Evolutionary conservation across 1,284 basidiomycete species (phyloP), one percentile per base, ranked within the genome.

Genomic region (Fistulina hepatica): DNA sequence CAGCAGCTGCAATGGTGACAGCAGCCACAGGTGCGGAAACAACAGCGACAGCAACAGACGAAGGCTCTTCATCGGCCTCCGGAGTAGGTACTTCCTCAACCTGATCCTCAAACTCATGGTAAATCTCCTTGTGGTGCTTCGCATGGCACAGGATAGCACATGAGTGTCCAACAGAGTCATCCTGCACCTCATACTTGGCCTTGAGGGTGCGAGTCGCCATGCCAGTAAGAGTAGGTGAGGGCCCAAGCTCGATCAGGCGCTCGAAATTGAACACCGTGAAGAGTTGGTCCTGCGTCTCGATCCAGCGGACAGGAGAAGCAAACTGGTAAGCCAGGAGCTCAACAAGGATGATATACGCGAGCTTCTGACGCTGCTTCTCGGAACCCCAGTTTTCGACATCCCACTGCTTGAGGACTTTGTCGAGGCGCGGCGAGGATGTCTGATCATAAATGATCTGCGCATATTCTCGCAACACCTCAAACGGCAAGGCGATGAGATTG

Each of bases 261-360:
- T 97, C 93, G 52, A 97, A 97, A 44, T 74, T 69, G 69, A 80
- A 95, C n/a, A 79, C 64, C 5, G 67, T 76, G 67, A 98, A 98
- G 44, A 98, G 73, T 33, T 89, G 75, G 53, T 98, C 94, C 57
- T 97, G 94, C 0, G 94, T 98, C 65, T 97, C 88, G 54, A 98
- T 98, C 94, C 94, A 97, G 40, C 92, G 81, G 19, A 98, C 93
- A 9, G 92, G 91, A 3, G 91, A 93, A 1, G 86, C 86, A 51
- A 93, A 93, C 58, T 98, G 94, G 58, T 97, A 97, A 11, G 94
- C 91, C 31, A 98, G 73, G 39, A 97, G 76, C 60, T 97, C 94
- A 48, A 97, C 91, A 44, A 98, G 78, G 51, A 97, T 92, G 50
- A 82, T 84, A 58, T 97, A 97, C 0, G 93, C 91, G 31, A 98